Conservation (phyloP, 148 eudicot genomes). For the Polygonum maritimum region DNA sequence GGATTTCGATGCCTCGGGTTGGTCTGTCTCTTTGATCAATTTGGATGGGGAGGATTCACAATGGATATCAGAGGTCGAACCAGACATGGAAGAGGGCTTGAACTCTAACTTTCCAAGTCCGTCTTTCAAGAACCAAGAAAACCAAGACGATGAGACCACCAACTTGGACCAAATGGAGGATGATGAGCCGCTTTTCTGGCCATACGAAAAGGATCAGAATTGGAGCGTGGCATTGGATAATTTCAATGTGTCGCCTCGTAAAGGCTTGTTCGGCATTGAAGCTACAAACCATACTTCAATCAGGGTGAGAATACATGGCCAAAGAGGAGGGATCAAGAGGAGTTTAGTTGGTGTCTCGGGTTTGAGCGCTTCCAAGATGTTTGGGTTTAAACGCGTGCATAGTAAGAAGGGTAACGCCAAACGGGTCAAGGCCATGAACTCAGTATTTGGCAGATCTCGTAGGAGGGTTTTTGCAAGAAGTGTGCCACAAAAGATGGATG, state of each 20-base stretch:
- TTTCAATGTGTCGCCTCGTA: conserved; percentile 37
- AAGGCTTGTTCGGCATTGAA: conserved; percentile 27
- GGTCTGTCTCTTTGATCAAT: conserved; percentile 13
- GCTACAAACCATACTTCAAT: conserved; percentile 12
- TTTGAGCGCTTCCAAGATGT: conserved; percentile 31
- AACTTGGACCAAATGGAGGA: conserved; percentile 16
- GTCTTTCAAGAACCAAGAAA: conserved; percentile 7
- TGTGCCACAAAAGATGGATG: conserved; percentile 10
- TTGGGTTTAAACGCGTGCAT: conserved; percentile 30
- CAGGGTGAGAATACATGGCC: conserved; percentile 10
- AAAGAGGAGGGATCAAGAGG: conserved; percentile 2
- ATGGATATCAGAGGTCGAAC: conserved; percentile 17
- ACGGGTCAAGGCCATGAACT: conserved; percentile 19
- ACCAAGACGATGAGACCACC: neutral
- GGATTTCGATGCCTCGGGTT: neutral
- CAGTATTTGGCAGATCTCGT: conserved; percentile 8
- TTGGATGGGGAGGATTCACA: conserved; percentile 16
- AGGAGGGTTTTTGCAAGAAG: neutral
- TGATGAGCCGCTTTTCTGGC: conserved; percentile 47
- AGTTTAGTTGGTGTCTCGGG: conserved; percentile 23
- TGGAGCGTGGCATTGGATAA: conserved; percentile 22
- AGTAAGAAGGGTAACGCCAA: conserved; percentile 14
- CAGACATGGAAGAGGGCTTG: conserved; percentile 13
- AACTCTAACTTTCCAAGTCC: conserved; percentile 5
- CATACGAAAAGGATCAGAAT: conserved; percentile 22